These are phyloP conservation scores for Triticum dicoccoides DNA, from an alignment of 176 grass and related monocot species.

Conservation along the genomic window DNA sequence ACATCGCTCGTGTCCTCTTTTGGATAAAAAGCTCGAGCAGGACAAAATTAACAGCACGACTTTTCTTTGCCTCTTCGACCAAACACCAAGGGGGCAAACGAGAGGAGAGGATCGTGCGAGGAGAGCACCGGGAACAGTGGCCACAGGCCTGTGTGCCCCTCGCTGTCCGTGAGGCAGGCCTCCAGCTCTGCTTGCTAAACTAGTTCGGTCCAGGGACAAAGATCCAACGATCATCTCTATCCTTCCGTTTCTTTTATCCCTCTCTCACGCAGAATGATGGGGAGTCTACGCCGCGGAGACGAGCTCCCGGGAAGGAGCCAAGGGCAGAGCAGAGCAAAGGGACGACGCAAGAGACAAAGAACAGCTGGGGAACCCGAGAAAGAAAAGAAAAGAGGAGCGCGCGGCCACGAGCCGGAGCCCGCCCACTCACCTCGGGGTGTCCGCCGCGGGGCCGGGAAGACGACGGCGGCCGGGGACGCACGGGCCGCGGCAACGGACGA, in stretches of 20 bases:
- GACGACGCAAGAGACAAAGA: neutral
- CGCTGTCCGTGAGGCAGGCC: neutral
- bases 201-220: neutral
- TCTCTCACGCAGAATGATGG: neutral
- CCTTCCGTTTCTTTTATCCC: too few relatives aligned
- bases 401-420: neutral
- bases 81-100: neutral
- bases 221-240: neutral
- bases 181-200: neutral
- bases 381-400: neutral
- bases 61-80: neutral
- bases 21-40: neutral
- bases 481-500: neutral
- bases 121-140: neutral
- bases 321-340: neutral
- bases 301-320: too few relatives aligned
- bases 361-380: neutral
- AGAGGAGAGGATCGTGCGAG: neutral
- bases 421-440: slow-evolving; percentile 19
- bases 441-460: neutral
- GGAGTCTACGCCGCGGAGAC: too few relatives aligned
- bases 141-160: neutral
- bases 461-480: neutral
- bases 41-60: neutral
- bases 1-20: neutral